Conservation (phyloP, 1,139 yeast species). For the Yamadazyma buinensis region DNA sequence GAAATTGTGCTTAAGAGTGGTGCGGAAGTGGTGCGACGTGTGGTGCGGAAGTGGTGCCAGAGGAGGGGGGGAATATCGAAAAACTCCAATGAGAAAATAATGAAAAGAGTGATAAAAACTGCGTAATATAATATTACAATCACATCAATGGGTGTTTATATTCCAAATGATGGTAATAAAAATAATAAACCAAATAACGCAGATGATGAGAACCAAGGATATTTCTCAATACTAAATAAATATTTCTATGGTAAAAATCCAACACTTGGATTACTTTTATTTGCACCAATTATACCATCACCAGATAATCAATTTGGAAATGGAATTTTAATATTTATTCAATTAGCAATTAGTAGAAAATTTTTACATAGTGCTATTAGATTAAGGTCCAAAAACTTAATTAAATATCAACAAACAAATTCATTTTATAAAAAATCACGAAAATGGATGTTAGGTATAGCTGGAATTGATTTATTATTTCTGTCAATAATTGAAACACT, state of each 20-base stretch:
- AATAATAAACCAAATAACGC: slow-evolving; percentile 5
- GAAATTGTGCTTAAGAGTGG: no score
- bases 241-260: slow-evolving; percentile 29
- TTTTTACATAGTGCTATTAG: slow-evolving; percentile 22
- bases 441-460: slow-evolving; percentile 14
- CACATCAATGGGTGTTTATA: slow-evolving; percentile 34
- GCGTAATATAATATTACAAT: no score
- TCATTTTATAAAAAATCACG: slow-evolving; percentile 11
- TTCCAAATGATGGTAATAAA: slow-evolving; percentile 26
- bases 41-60: no score
- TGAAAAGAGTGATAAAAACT: no score
- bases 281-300: slow-evolving; percentile 67
- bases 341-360: slow-evolving; percentile 41
- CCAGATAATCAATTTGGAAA: slow-evolving; percentile 53
- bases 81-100: no score
- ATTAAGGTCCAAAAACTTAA: slow-evolving; percentile 13
- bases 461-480: slow-evolving; percentile 26
- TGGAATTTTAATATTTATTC: slow-evolving; percentile 44
- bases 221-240: no score
- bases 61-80: no score
- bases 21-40: no score
- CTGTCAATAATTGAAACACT: slow-evolving; percentile 47
- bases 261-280: slow-evolving; percentile 50
- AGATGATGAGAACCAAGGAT: slow-evolving; percentile 3
- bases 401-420: slow-evolving; percentile 14